Conservation (phyloP, 2,329 filamentous ascomycete species). For the Phaeosphaeriaceae sp. region DNA sequence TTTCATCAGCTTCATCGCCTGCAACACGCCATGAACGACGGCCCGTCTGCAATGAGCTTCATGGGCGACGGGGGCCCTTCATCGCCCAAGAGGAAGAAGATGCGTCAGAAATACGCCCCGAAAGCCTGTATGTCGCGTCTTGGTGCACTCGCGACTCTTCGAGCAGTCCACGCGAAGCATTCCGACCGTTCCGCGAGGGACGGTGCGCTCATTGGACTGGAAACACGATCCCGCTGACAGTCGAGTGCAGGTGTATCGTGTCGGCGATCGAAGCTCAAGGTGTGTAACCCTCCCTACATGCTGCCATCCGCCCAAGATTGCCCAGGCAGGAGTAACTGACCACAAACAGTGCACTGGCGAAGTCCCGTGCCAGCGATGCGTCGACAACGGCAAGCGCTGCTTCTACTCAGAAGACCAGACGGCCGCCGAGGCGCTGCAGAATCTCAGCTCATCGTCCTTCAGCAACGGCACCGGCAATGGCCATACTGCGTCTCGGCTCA, state of each 20-base stretch:
- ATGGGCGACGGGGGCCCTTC: slow-evolving; percentile 31
- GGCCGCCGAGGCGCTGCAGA: slow-evolving; percentile 46
- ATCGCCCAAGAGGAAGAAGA: slow-evolving; percentile 46
- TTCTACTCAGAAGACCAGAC: slow-evolving; percentile 49
- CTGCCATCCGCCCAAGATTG: background rate
- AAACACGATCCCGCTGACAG: slow-evolving; percentile 18
- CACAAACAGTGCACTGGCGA: slow-evolving; percentile 40
- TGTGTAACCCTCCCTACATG: slow-evolving; percentile 11
- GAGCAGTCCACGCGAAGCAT: slow-evolving; percentile 16
- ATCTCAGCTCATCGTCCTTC: slow-evolving; percentile 30
- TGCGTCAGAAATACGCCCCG: slow-evolving; percentile 45
- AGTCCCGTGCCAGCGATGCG: slow-evolving; percentile 44
- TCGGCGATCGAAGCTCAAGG: slow-evolving; percentile 46
- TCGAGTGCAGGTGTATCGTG: slow-evolving; percentile 39
- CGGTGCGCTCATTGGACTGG: background rate
- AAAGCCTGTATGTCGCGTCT: slow-evolving; percentile 41
- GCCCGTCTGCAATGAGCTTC: slow-evolving; percentile 18
- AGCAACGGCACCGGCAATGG: slow-evolving; percentile 27
- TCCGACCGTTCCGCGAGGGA: slow-evolving; percentile 35
- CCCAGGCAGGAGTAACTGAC: slow-evolving; percentile 6
- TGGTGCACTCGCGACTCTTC: background rate
- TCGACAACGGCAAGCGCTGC: slow-evolving; percentile 44
- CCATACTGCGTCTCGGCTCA: slow-evolving; percentile 16
- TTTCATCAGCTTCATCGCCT: slow-evolving; percentile 20
- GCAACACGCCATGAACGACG: slow-evolving; percentile 33